A percentile compares a stretch with the other conserved stretches of the same genome.
These are phyloP conservation scores for Termitomyces sp. DNA, from an alignment of 768 basidiomycete genomes.

Conservation along the genomic window DNA sequence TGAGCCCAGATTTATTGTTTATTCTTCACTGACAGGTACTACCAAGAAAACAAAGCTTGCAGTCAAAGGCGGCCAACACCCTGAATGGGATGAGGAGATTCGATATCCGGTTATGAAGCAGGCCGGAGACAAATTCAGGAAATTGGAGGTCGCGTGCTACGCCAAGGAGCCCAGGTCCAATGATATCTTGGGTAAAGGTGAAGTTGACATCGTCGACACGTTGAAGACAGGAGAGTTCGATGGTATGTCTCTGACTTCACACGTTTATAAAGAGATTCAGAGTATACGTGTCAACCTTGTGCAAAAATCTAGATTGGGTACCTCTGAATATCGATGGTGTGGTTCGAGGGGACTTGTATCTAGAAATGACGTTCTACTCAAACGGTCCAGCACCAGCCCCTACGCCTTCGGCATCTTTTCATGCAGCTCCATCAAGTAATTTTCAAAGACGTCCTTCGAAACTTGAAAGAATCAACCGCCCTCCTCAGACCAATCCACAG, in stretches of 20 bases:
- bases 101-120: slow-evolving; percentile 67
- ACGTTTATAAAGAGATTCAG: background rate
- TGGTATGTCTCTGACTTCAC: slow-evolving; percentile 42
- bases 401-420: slow-evolving; percentile 16
- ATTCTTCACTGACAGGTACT: slow-evolving; percentile 30
- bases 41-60: slow-evolving; percentile 70
- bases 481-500: slow-evolving; percentile 14
- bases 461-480: slow-evolving; percentile 44
- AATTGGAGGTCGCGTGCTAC: slow-evolving; percentile 72
- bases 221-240: slow-evolving; percentile 88
- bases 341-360: slow-evolving; percentile 77
- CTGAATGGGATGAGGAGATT: slow-evolving; percentile 88
- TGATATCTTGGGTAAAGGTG: slow-evolving; percentile 72
- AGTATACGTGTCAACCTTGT: no score
- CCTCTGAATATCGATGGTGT: slow-evolving; percentile 35
- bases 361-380: slow-evolving; percentile 92
- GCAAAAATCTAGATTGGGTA: slow-evolving; percentile 34
- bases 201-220: slow-evolving; percentile 72
- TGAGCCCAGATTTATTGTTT: background rate
- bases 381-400: slow-evolving; percentile 48
- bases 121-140: slow-evolving; percentile 46
- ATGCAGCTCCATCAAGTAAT: slow-evolving; percentile 17
- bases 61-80: slow-evolving; percentile 87
- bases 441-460: slow-evolving; percentile 49
- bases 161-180: slow-evolving; percentile 69